phyloP scores from a whole-genome alignment of 2,329 filamentous ascomycete genomes.

The Coniochaeta sp. region DNA sequence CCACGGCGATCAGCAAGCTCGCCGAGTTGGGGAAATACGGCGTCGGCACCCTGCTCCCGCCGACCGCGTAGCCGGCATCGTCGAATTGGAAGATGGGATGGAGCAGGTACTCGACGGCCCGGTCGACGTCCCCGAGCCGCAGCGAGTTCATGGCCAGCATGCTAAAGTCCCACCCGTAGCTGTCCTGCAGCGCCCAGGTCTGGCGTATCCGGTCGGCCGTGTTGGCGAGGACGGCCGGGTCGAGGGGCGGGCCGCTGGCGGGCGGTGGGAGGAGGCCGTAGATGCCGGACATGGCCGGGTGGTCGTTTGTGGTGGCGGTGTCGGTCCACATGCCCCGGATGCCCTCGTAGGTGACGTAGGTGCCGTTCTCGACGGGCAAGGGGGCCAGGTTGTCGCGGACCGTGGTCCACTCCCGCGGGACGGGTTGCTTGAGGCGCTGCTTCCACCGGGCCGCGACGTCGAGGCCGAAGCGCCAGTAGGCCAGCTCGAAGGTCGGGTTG shows the following conservation, averaged over 20 bases:
- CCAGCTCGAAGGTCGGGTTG: slow-evolving; percentile 52
- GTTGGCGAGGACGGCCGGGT: slow-evolving; percentile 24
- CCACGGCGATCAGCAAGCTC: slow-evolving; percentile 41
- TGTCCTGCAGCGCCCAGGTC: slow-evolving; percentile 29
- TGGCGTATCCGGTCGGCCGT: slow-evolving; percentile 29
- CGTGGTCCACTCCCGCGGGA: slow-evolving; percentile 35
- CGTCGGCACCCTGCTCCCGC: slow-evolving; percentile 43
- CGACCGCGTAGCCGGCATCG: slow-evolving; percentile 46
- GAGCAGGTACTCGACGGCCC: slow-evolving; percentile 34
- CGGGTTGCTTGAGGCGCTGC: slow-evolving; percentile 30
- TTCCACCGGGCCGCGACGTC: slow-evolving; percentile 47
- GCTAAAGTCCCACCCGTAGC: slow-evolving; percentile 36
- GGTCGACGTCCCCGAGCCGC: slow-evolving; percentile 28
- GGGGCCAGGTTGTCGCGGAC: slow-evolving; percentile 45
- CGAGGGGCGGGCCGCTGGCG: slow-evolving; percentile 22
- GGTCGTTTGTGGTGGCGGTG: slow-evolving; percentile 29
- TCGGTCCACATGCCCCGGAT: slow-evolving; percentile 33
- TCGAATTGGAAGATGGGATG: slow-evolving; percentile 45
- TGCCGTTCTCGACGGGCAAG: slow-evolving; percentile 38
- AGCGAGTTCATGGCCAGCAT: slow-evolving; percentile 36
- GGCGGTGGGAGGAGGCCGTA: slow-evolving; percentile 34
- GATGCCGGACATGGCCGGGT: slow-evolving; percentile 34
- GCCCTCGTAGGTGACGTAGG: slow-evolving; percentile 48
- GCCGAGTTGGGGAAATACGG: slow-evolving; percentile 48
- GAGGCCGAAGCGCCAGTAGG: slow-evolving; percentile 55